A percentile compares a stretch with the other conserved stretches of the same genome.
phyloP scores from a whole-genome alignment of 2,329 filamentous ascomycete species.

The Colletotrichum kahawae region DNA sequence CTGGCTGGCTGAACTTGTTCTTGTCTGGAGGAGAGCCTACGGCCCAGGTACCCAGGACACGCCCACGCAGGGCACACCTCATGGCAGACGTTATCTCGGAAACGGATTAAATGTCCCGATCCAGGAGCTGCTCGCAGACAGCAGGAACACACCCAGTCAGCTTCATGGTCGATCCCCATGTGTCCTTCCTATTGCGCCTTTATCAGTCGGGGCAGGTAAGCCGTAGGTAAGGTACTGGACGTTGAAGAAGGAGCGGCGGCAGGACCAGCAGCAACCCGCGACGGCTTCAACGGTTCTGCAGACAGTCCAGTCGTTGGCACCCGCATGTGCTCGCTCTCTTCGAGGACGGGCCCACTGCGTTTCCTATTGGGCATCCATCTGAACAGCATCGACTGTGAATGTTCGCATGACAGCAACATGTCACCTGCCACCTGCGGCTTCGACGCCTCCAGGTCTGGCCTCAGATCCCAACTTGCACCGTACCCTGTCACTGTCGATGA shows the following conservation, averaged over 20 bases:
- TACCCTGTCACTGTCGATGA: neutral
- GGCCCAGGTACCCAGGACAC: neutral
- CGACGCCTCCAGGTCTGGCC: neutral
- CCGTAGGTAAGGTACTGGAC: neutral
- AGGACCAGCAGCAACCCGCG: neutral
- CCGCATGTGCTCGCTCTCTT: neutral
- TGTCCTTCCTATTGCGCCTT: constrained; percentile 14
- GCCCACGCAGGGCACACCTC: neutral
- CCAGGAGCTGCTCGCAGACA: neutral
- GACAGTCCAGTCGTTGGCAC: neutral
- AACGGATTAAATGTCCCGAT: constrained; percentile 2
- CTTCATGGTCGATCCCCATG: neutral
- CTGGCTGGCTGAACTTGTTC: neutral
- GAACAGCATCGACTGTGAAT: neutral
- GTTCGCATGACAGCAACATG: neutral
- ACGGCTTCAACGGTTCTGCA: neutral
- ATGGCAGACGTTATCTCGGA: neutral
- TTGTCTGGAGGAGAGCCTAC: neutral
- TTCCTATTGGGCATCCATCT: neutral
- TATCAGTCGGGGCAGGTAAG: neutral
- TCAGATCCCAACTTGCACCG: neutral
- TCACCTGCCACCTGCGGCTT: neutral
- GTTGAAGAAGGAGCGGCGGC: neutral
- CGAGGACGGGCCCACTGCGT: neutral
- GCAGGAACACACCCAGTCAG: neutral